Base-by-base conservation (phyloP, 306 rosid species). In the Comarum palustre region DNA sequence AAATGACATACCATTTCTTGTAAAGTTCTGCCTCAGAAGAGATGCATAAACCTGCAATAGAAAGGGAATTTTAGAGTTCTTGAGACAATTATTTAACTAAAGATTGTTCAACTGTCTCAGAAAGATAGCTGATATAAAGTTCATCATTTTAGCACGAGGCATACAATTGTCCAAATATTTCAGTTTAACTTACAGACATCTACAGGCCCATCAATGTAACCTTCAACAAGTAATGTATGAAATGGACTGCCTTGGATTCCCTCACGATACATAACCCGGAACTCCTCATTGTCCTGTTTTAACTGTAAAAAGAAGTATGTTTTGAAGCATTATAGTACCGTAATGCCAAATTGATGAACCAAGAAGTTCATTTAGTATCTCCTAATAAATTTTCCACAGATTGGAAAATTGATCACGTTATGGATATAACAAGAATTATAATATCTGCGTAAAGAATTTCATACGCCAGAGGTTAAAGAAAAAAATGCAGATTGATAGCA, bases 241-340 rank as follows among this genome's bases (percentile, higher is more conserved):
- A 77, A 89, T 3, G 99, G 97, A 81, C 88, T 83, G 79, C 97
- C 99, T 78, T 84, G 72, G 20, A 84, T 87, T 68, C 97, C 99
- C 82, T 90, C 96, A 11, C 90, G 88, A 81, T 91, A 95, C 99
- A 95, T 95, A 19, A 95, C 97, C 17, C 99, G 96, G 45, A 83
- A 91, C 64, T 90, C 96, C 71, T 91, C 99, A 22, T 77, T 89
- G n/a, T 91, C 99, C 43, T 95, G 97, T 82, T 91, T 95, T 74
- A 88, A 77, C 99, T 95, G 94, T 67, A 69, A 78, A 76, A 75
- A 80, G 34, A 82, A 75, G 81, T 54, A 66, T 47, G 79, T 24
- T 73, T 5, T n/a, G 15, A 66, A 7, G 14, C 66, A 27, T 39
- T 25, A 17, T 39, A 58, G 52, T 14, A 31, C 39, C 66, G 2